A percentile compares a stretch with the other conserved stretches of the same genome.
phyloP scores from a whole-genome alignment of 176 grass and related monocot genomes.

The Dactylis glomerata region DNA sequence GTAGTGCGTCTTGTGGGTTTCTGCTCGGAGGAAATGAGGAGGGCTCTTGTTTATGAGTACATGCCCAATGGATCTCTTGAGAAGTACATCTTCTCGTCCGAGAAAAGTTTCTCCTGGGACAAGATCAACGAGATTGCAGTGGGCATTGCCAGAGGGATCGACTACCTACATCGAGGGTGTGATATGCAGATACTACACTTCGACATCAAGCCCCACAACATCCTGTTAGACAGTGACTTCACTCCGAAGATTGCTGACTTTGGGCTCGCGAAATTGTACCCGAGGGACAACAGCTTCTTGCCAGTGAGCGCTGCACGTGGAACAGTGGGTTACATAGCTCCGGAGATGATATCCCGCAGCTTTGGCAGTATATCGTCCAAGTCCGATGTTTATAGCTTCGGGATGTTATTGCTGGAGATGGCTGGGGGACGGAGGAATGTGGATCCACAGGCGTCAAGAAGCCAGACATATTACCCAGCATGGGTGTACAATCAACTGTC shows the following conservation, averaged over 20 bases:
- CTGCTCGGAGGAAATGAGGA: constrained; percentile 12
- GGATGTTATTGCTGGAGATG: constrained; percentile 7
- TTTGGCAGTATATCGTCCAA: neutral
- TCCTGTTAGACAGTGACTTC: neutral
- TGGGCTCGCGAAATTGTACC: neutral
- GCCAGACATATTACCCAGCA: neutral
- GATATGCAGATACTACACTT: neutral
- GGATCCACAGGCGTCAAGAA: neutral
- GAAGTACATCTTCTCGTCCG: neutral
- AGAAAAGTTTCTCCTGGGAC: constrained; percentile 9
- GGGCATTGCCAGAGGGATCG: neutral
- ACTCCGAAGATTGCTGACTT: neutral
- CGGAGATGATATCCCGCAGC: neutral
- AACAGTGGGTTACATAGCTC: constrained; percentile 1
- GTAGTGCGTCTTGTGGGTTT: neutral
- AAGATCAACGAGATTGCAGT: neutral
- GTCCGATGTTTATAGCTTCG: neutral
- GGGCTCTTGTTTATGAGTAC: neutral
- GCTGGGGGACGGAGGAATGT: neutral
- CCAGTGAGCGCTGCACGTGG: neutral
- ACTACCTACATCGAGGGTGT: neutral
- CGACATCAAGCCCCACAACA: neutral
- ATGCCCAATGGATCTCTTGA: neutral
- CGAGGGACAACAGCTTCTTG: neutral
- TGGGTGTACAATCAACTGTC: neutral